Evolutionary conservation across 331 rosid species (phyloP), one percentile per base, ranked within the genome.

Genomic region (Cydonia oblonga): DNA sequence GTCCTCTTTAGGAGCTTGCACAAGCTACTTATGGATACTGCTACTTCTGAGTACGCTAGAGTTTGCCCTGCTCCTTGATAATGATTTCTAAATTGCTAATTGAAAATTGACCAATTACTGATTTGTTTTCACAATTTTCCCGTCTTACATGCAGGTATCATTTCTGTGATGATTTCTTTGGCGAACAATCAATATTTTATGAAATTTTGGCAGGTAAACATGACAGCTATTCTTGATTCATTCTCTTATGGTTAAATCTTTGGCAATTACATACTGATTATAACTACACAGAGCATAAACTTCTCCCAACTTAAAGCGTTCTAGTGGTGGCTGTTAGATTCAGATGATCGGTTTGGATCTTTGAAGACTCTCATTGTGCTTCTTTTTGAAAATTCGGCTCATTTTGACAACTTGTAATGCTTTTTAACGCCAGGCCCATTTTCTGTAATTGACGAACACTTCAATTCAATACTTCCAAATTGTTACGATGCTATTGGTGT

Each of bases 11-110:
- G 98, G 90, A 95, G 97, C 89, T 88, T 95, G 82, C 98, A 95
- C 81, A 95, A 91, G 85, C 91, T 95, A 87, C 96, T 95, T 73
- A 95, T 95, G 96, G 99, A 95, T 78, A 91, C 99, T 67, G 97
- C 97, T 79, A 88, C 99, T 80, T 95, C 97, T 42, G 97, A 95
- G 99, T 91, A 93, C 9, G 4, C 25, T 72, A 64, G 76, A 67
- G 68, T 81, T 86, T 75, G 32, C 85, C 63, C 63, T 66, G 70
- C 81, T 64, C 70, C 68, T 72, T 73, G 33, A 63, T 78, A 25
- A 64, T 72, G 53, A 24, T 33, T 56, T 70, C 73, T 73, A 64
- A 75, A 70, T 68, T 49, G 66, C 61, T 67, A 52, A 68, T 57
- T 29, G 52, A 63, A 62, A 69, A 20, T 66, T 79, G 56, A 71